Evolutionary conservation across 2,329 filamentous ascomycete genomes (phyloP).

Genomic region (Penicillium janthinellum): DNA sequence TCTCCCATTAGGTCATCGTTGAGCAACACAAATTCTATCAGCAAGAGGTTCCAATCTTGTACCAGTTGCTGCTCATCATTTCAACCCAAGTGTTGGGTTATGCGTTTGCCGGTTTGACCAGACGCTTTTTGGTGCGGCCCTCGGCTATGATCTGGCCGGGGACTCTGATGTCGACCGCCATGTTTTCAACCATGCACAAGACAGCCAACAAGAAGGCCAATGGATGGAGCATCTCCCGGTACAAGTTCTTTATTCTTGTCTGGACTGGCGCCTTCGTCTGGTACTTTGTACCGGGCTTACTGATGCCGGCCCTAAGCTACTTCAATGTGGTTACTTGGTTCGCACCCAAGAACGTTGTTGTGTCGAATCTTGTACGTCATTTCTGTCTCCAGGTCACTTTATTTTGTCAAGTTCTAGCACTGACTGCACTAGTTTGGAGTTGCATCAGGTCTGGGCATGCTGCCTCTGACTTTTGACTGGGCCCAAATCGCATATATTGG

Average conservation of each 20-base stretch:
- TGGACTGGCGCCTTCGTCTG: conserved; percentile 73
- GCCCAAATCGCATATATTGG: conserved; percentile 86
- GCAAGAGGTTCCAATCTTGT: conserved; percentile 73
- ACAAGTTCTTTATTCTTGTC: conserved; percentile 79
- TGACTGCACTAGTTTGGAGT: conserved; percentile 65
- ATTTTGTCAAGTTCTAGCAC: neutral
- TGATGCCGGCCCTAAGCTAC: conserved; percentile 83
- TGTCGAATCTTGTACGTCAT: conserved; percentile 68
- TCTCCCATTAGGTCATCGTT: conserved; percentile 64
- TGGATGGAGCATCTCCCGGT: conserved; percentile 79
- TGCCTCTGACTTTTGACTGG: conserved; percentile 90
- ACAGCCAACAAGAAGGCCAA: conserved; percentile 79
- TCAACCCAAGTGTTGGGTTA: conserved; percentile 87
- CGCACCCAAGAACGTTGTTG: conserved; percentile 79
- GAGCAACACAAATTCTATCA: conserved; percentile 89
- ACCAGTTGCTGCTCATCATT: conserved; percentile 79
- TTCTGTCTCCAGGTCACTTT: neutral
- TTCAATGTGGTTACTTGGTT: conserved; percentile 91
- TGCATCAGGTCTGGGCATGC: conserved; percentile 78
- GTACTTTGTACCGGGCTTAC: conserved; percentile 80
- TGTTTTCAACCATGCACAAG: conserved; percentile 85
- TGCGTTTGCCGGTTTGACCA: conserved; percentile 78
- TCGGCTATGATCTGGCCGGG: conserved; percentile 92
- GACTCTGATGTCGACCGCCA: conserved; percentile 82
- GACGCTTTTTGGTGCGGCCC: conserved; percentile 79